These are phyloP conservation scores for Fusarium clavum DNA, from an alignment of 2,329 filamentous ascomycete species.

Conservation along the genomic window DNA sequence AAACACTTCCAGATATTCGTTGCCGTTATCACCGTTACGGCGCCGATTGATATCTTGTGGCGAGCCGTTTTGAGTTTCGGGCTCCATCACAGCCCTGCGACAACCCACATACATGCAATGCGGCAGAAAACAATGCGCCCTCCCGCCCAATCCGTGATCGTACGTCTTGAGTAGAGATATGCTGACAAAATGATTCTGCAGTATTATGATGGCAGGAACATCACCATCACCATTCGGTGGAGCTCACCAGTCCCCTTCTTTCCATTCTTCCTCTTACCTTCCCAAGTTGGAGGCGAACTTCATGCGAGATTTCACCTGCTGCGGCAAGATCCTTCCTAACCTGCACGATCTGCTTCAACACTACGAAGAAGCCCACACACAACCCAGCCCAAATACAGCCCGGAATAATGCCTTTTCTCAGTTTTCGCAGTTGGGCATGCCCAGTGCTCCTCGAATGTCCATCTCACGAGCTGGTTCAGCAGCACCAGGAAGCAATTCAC, in stretches of 20 bases:
- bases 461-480: slow-evolving; percentile 50
- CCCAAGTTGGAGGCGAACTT: slow-evolving; percentile 97
- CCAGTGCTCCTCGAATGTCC: slow-evolving; percentile 49
- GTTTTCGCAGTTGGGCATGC: slow-evolving; percentile 53
- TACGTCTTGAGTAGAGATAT: slow-evolving; percentile 13
- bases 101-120: slow-evolving; percentile 20
- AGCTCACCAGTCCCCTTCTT: slow-evolving; percentile 88
- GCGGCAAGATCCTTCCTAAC: slow-evolving; percentile 87
- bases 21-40: slow-evolving; percentile 8
- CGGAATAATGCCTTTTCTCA: slow-evolving; percentile 57
- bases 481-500: slow-evolving; percentile 47
- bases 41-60: slow-evolving; percentile 28
- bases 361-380: slow-evolving; percentile 94
- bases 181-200: slow-evolving; percentile 55
- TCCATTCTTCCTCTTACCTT: slow-evolving; percentile 95
- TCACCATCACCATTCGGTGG: slow-evolving; percentile 75
- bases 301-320: slow-evolving; percentile 97
- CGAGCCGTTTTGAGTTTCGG: slow-evolving; percentile 41
- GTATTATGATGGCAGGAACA: slow-evolving; percentile 94
- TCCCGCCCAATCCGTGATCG: slow-evolving; percentile 1
- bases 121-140: slow-evolving; percentile 27
- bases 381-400: slow-evolving; percentile 63
- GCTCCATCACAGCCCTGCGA: slow-evolving; percentile 32
- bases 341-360: slow-evolving; percentile 96
- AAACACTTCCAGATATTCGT: neutral